Conservation (phyloP, 257 asterid genomes). For the Coffea eugenioides region DNA sequence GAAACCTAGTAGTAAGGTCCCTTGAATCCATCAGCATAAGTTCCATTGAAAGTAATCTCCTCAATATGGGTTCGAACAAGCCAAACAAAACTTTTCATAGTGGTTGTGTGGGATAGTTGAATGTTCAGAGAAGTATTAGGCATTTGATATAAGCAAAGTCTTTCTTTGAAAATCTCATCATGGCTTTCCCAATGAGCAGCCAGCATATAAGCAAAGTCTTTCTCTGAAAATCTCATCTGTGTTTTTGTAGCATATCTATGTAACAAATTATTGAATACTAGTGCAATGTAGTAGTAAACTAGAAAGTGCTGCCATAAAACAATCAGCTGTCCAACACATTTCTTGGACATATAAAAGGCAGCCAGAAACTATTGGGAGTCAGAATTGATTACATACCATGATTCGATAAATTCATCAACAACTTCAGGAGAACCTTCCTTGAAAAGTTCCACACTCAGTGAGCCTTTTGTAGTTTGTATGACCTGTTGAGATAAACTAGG, state of each 20-base stretch:
- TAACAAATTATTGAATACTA: background rate
- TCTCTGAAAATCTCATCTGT: background rate
- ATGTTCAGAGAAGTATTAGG: background rate
- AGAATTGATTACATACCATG: slow-evolving; percentile 49
- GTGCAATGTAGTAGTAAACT: background rate
- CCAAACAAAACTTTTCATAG: background rate
- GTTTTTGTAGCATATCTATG: background rate
- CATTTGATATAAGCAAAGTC: background rate
- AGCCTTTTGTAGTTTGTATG: slow-evolving; percentile 80
- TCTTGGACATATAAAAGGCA: slow-evolving; percentile 1
- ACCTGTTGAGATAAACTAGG: slow-evolving; percentile 41
- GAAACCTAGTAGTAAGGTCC: background rate
- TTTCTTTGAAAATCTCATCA: background rate
- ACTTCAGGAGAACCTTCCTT: slow-evolving; percentile 86
- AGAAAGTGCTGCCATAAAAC: background rate
- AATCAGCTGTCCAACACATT: background rate
- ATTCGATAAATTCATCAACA: slow-evolving; percentile 64
- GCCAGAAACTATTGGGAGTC: background rate
- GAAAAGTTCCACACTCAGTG: slow-evolving; percentile 77
- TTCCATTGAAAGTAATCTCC: background rate
- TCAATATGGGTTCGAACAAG: background rate
- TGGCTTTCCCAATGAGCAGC: background rate
- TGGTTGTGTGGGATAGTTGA: background rate
- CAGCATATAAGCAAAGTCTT: background rate
- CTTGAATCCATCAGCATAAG: background rate